Evolutionary conservation across 2,329 filamentous ascomycete species (phyloP).

Genomic region (Pseudopithomyces maydicus): DNA sequence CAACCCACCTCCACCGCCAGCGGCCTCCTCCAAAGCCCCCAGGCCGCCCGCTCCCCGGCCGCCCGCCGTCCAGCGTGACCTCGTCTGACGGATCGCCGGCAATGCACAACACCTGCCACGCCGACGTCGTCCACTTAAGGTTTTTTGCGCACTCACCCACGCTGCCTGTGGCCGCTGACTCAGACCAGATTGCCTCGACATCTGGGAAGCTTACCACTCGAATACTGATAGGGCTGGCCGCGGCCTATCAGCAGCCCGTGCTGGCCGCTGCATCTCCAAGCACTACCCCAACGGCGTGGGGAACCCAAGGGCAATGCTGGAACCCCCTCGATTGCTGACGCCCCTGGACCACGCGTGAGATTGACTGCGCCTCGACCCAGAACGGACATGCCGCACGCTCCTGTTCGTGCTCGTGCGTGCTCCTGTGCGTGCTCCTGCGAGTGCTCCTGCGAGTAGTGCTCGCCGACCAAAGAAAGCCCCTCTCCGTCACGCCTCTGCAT

Average conservation of each 20-base stretch:
- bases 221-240: not conserved
- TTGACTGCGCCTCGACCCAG: not conserved
- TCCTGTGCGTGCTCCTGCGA: not conserved
- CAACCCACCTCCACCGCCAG: not conserved
- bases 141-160: not conserved
- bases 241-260: not conserved
- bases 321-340: not conserved
- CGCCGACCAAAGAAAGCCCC: not conserved
- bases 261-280: not conserved
- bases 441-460: not conserved
- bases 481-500: not conserved
- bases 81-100: not conserved
- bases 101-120: not conserved
- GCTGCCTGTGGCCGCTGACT: not conserved
- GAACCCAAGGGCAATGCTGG: not conserved
- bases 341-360: not conserved
- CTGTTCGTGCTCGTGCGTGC: not conserved
- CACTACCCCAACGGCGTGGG: not conserved
- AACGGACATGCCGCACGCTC: not conserved
- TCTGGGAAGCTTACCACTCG: not conserved
- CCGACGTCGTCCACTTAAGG: conserved; percentile 1
- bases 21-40: not conserved
- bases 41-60: not conserved
- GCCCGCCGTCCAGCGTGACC: not conserved
- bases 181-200: not conserved